These are phyloP conservation scores for Carpinus fangiana DNA, from an alignment of 306 rosid genomes.

Conservation along the genomic window DNA sequence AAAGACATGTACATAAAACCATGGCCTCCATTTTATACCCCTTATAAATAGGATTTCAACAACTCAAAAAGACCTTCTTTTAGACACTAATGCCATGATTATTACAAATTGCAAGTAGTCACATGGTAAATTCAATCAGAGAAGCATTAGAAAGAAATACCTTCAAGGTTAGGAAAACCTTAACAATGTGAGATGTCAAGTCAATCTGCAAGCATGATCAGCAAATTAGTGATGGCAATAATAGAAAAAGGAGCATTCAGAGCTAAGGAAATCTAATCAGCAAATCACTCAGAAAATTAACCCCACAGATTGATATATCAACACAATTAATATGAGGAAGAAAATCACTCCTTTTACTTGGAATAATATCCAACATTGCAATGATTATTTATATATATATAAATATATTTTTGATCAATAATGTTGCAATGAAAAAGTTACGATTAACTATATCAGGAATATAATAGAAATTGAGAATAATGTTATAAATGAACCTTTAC, in stretches of 20 bases:
- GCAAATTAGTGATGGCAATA: constrained; percentile 30
- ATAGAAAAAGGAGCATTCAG: constrained; percentile 3
- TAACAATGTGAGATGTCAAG: constrained; percentile 75
- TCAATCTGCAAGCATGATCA: constrained; percentile 70
- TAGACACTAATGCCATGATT: background rate
- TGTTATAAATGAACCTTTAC: background rate
- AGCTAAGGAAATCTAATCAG: background rate
- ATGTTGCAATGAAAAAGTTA: background rate
- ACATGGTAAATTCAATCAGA: background rate
- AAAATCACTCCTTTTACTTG: background rate
- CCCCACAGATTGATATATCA: background rate
- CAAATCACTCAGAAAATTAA: background rate
- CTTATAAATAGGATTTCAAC: background rate
- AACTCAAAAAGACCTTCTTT: background rate
- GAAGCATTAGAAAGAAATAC: constrained; percentile 36
- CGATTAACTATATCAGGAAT: background rate
- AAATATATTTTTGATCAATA: too few species aligned
- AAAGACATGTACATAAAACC: background rate
- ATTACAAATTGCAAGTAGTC: background rate
- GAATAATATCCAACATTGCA: background rate
- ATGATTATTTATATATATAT: too few species aligned
- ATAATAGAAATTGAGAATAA: background rate
- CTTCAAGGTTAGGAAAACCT: constrained; percentile 88
- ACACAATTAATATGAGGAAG: background rate
- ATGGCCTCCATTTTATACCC: background rate